These are phyloP conservation scores for Amaranthus hypochondriacus DNA, from an alignment of 148 eudicot species.

Conservation along the genomic window DNA sequence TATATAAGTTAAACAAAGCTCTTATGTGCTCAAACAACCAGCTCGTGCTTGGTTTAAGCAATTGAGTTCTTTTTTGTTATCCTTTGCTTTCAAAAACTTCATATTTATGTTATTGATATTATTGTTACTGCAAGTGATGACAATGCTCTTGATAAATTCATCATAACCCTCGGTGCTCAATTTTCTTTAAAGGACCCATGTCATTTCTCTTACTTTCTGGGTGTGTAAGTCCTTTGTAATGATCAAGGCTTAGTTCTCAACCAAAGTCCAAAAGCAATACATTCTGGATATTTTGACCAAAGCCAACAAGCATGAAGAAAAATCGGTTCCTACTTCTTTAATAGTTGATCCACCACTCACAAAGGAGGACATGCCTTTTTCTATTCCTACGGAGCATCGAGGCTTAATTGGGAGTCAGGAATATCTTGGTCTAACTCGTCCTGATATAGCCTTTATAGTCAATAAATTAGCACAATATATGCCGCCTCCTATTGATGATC, in stretches of 20 bases:
- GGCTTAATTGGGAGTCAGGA: neutral
- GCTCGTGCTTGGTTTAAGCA: slow-evolving; percentile 2
- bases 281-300: neutral
- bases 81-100: neutral
- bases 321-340: neutral
- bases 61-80: neutral
- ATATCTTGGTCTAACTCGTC: neutral
- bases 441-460: neutral
- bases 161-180: neutral
- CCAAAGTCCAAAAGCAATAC: slow-evolving; percentile 1
- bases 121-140: neutral
- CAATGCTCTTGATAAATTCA: neutral
- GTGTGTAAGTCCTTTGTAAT: neutral
- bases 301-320: neutral
- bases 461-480: neutral
- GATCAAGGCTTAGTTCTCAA: neutral
- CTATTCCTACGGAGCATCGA: neutral
- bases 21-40: neutral
- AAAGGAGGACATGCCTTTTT: neutral
- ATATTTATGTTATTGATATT: slow-evolving; percentile 1
- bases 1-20: slow-evolving; percentile 1
- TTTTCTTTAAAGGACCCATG: neutral
- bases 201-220: slow-evolving; percentile 1
- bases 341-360: neutral
- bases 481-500: neutral